A percentile compares a stretch with the other conserved stretches of the same genome.
These are phyloP conservation scores for Hyparrhenia diplandra DNA, from an alignment of 176 grass and related monocot genomes.

Conservation along the genomic window DNA sequence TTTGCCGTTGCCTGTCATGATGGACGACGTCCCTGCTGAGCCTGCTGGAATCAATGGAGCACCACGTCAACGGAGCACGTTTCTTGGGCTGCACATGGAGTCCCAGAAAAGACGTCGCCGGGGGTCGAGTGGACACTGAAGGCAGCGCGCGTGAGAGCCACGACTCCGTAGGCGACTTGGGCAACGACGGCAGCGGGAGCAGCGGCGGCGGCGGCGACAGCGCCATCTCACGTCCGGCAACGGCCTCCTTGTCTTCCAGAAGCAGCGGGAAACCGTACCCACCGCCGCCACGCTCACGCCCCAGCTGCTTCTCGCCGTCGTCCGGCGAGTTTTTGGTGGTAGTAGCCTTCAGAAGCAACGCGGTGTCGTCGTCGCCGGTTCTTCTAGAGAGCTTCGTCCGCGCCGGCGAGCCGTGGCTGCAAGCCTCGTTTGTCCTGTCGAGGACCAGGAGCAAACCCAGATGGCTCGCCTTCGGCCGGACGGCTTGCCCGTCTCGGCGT, in stretches of 20 bases:
- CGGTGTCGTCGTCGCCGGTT: not conserved
- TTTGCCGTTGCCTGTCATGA: constrained; percentile 31
- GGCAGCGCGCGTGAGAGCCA: constrained; percentile 89
- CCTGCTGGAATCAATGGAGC: constrained; percentile 19
- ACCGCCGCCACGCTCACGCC: not conserved
- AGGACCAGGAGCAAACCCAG: constrained; percentile 38
- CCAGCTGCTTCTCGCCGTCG: constrained; percentile 1
- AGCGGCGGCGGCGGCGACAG: constrained; percentile 10
- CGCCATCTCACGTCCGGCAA: constrained; percentile 13
- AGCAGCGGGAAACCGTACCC: constrained; percentile 20
- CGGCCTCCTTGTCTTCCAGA: constrained; percentile 2
- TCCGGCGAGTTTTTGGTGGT: not conserved
- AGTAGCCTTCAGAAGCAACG: not conserved
- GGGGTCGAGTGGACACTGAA: constrained; percentile 39
- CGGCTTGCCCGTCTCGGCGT: not conserved
- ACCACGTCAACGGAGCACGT: constrained; percentile 5
- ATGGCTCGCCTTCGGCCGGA: constrained; percentile 26
- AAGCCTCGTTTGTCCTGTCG: constrained; percentile 32
- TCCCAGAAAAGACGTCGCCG: constrained; percentile 58
- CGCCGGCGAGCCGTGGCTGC: not conserved
- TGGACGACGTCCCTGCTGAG: too few species aligned
- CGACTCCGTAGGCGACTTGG: constrained; percentile 73
- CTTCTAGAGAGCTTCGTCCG: not conserved
- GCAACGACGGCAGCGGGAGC: constrained; percentile 53
- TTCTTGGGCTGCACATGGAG: constrained; percentile 68